Percentiles rank a stretch among this genome's conserved stretches.
Conservation (phyloP, 2,329 filamentous ascomycete species). For the Verticillium albo-atrum region DNA sequence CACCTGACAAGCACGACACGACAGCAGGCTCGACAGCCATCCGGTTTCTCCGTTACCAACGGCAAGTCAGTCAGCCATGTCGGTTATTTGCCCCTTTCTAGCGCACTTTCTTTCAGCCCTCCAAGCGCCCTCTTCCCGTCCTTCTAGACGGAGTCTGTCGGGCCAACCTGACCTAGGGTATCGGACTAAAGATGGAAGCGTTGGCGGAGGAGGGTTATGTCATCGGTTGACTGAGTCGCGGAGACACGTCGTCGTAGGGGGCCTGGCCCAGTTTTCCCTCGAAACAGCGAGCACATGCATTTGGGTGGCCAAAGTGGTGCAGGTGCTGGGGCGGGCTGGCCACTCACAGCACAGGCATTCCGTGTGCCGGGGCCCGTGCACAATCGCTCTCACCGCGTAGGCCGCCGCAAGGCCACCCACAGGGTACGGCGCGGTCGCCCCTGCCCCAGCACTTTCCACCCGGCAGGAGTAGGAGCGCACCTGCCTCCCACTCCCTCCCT, state of each 20-base stretch:
- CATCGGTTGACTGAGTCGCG: background rate
- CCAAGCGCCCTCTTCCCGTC: background rate
- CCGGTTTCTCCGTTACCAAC: background rate
- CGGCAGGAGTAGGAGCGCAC: background rate
- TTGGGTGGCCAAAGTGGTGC: background rate
- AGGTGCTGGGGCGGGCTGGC: background rate
- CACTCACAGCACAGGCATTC: background rate
- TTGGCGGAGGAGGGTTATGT: background rate
- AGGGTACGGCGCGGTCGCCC: background rate
- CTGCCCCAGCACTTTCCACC: background rate
- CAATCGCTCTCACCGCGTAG: background rate
- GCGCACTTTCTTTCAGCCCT: background rate
- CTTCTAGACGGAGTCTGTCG: background rate
- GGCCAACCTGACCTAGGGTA: background rate
- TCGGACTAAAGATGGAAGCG: too few species aligned
- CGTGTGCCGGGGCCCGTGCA: background rate
- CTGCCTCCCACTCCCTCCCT: background rate
- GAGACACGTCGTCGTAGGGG: background rate
- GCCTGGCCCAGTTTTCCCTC: background rate
- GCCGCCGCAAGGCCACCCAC: background rate
- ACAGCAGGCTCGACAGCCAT: background rate
- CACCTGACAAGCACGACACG: background rate
- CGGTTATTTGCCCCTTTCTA: background rate
- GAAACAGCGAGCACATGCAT: background rate
- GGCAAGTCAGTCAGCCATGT: background rate